Base-by-base conservation (phyloP, 345 rosid genomes). In the Rhodomyrtus tomentosa region DNA sequence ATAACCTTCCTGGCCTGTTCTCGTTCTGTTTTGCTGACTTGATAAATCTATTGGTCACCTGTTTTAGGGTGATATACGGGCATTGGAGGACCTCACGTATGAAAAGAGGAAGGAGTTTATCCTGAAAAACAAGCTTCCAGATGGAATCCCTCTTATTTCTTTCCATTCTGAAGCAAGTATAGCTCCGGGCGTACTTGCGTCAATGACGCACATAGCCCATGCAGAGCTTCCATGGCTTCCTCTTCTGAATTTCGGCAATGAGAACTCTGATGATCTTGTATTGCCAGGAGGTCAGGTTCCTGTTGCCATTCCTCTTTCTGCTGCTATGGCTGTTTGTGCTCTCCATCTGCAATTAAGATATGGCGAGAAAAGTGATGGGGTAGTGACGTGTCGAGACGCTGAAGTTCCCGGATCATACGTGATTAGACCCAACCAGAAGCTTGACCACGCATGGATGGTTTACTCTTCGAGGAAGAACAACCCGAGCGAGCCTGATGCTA, bases 401-500 rank as follows among this genome's bases (percentile, higher is more conserved):
- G 93, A 92, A 86, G 95, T 93, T 86, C 95, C 98, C 0, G 94
- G 94, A 48, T 94, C 98, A 0, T 90, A 91, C 3, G 90, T 91
- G 6, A 91, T 94, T 42, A 90, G 90, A 83, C 91, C 94, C 9
- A 84, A 91, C 72, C 83, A 40, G 85, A 94, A 93, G 87, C 93
- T 93, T 9, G 93, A 93, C 82, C 98, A 93, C 83, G 91, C 89
- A 10, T 91, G 92, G 94, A 92, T 94, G 95, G 98, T 94, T 74
- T 93, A 91, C 87, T 88, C 94, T 49, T 90, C 94, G 1, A 5
- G 56, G 53, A 88, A 86, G 62, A 91, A 80, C 85, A 84, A 93
- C 83, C 88, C 92, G 2, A 50, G 49, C 1, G 91, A 91, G 81
- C 92, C 95, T 2, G 91, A 93, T 83, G 89, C 91, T 40, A 83